Evolutionary conservation across 1,284 basidiomycete genomes (phyloP).

Genomic region (Phlebopus sp.): DNA sequence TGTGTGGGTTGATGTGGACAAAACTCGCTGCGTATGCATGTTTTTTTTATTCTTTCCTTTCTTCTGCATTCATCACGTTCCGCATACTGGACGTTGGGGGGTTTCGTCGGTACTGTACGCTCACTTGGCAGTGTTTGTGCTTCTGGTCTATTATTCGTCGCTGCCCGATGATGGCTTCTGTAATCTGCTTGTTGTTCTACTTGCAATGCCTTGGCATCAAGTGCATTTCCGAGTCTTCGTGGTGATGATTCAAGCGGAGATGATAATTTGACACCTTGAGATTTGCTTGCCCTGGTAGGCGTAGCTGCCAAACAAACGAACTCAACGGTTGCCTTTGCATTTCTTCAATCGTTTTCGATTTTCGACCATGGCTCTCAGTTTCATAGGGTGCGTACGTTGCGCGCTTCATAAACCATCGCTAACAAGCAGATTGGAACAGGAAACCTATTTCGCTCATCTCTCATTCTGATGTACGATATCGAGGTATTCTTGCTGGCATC

Average conservation of each 20-base stretch:
- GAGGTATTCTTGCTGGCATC: conserved; percentile 82
- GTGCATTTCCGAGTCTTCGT: background rate
- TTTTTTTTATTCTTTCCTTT: background rate
- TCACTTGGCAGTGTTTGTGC: conserved; percentile 2
- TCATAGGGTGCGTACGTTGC: conserved; percentile 55
- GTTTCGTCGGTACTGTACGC: background rate
- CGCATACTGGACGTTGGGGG: background rate
- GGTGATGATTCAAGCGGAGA: conserved; percentile 25
- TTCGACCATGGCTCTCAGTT: conserved; percentile 62
- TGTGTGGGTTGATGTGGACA: background rate
- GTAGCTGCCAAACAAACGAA: conserved; percentile 10
- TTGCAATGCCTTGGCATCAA: background rate
- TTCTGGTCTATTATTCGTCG: background rate
- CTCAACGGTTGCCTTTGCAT: conserved; percentile 16
- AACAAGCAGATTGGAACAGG: conserved; percentile 37
- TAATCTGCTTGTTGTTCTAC: background rate
- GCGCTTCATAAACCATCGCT: background rate
- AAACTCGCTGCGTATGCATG: background rate
- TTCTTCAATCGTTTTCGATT: conserved; percentile 11
- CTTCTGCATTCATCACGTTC: too few species aligned
- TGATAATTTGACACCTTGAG: conserved; percentile 12
- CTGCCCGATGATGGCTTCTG: background rate
- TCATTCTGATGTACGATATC: conserved; percentile 87
- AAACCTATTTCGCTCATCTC: conserved; percentile 90
- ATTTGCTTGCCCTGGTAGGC: conserved; percentile 3